Conservation (phyloP, 768 basidiomycete genomes). For the Mycena olivaceomarginata region DNA sequence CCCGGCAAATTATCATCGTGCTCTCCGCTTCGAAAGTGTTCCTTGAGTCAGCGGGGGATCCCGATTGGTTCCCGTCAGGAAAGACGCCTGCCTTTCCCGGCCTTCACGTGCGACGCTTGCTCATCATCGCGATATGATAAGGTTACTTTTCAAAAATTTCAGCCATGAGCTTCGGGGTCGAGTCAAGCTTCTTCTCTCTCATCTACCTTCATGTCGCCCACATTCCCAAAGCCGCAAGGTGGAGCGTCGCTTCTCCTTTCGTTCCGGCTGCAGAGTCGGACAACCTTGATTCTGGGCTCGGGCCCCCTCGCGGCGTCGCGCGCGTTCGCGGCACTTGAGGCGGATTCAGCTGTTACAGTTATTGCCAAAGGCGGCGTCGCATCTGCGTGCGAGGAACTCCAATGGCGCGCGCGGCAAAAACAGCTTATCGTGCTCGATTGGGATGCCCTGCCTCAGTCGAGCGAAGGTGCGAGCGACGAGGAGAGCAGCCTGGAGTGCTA, state of each 20-base stretch:
- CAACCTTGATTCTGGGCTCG: conserved; percentile 85
- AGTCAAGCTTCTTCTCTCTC: not conserved
- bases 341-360: conserved; percentile 83
- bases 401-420: conserved; percentile 73
- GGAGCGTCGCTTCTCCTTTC: conserved; percentile 90
- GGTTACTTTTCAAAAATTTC: not conserved
- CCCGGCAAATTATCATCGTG: too few species aligned
- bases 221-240: conserved; percentile 63
- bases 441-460: conserved; percentile 64
- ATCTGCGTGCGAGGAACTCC: conserved; percentile 81
- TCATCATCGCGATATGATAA: conserved; percentile 20
- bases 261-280: conserved; percentile 74
- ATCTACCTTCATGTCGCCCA: conserved; percentile 25
- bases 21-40: too few species aligned
- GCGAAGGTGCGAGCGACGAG: conserved; percentile 42
- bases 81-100: not conserved
- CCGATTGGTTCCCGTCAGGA: not conserved
- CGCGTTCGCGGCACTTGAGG: conserved; percentile 88
- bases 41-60: too few species aligned
- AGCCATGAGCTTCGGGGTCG: not conserved
- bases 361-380: conserved; percentile 69
- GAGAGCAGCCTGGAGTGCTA: conserved; percentile 69
- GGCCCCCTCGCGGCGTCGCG: conserved; percentile 90
- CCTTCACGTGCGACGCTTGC: conserved; percentile 16
- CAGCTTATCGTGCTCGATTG: conserved; percentile 79